A percentile compares a stretch with the other conserved stretches of the same genome.
Conservation (phyloP, 2,329 filamentous ascomycete genomes). For the Exophiala dermatitidis region DNA sequence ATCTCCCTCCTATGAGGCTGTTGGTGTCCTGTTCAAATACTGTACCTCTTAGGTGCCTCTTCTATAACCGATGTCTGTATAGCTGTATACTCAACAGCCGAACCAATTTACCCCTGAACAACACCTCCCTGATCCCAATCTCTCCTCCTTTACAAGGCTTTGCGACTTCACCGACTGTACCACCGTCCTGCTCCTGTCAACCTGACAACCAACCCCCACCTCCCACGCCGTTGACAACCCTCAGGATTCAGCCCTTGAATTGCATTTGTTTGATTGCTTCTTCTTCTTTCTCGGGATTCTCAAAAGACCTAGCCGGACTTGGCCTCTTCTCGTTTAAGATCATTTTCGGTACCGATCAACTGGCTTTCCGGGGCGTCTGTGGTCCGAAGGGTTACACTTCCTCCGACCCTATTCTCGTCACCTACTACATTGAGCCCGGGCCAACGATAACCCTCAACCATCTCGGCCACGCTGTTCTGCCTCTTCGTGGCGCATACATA, state of each 20-base stretch:
- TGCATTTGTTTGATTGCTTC: slow-evolving; percentile 7
- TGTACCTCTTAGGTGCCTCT: no score
- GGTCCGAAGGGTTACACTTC: neutral
- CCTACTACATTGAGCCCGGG: neutral
- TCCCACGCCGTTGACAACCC: slow-evolving; percentile 7
- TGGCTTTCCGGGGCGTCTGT: neutral
- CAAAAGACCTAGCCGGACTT: neutral
- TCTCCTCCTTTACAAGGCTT: neutral
- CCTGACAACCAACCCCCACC: slow-evolving; percentile 4
- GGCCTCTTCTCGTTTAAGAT: slow-evolving; percentile 6
- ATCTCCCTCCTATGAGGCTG: neutral
- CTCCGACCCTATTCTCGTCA: neutral
- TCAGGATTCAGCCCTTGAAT: slow-evolving; percentile 2
- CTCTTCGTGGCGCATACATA: neutral
- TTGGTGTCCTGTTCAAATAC: neutral
- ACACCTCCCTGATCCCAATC: neutral
- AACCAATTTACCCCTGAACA: neutral
- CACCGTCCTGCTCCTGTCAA: neutral
- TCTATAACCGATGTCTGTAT: no score
- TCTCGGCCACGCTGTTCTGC: neutral
- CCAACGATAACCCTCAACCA: neutral
- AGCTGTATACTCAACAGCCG: no score
- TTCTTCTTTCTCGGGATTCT: neutral
- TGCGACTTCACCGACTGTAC: neutral
- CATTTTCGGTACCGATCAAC: slow-evolving; percentile 8